Evolutionary conservation across 257 asterid genomes (phyloP).

Genomic region (Verbena officinalis): DNA sequence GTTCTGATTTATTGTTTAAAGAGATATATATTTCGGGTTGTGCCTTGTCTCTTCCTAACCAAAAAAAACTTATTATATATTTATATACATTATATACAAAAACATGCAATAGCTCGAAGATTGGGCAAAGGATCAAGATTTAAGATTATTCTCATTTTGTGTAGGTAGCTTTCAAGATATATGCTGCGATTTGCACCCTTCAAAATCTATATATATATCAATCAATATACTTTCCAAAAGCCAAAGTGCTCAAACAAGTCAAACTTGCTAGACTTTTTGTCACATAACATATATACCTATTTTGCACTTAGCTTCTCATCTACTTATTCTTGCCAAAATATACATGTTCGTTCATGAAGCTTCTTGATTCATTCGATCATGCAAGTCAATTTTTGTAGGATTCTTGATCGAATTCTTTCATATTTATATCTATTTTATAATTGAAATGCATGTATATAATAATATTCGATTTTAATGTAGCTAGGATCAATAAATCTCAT

Average conservation of each 20-base stretch:
- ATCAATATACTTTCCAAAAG: conserved; percentile 63
- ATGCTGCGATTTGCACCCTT: conserved; percentile 28
- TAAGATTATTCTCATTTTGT: conserved; percentile 16
- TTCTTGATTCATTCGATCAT: not conserved
- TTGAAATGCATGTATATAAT: not conserved
- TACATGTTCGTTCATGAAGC: not conserved
- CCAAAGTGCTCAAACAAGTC: conserved; percentile 57
- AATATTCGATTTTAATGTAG: no score
- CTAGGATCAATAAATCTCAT: no score
- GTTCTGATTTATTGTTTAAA: no score
- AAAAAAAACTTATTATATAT: no score
- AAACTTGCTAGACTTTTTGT: conserved; percentile 31
- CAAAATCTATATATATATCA: conserved; percentile 13
- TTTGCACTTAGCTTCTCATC: conserved; percentile 35
- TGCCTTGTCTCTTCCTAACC: no score
- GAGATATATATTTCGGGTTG: no score
- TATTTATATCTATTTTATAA: no score
- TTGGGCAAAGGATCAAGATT: conserved; percentile 66
- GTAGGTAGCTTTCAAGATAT: conserved; percentile 34
- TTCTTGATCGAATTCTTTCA: no score
- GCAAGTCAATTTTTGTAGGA: no score
- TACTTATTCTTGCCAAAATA: conserved; percentile 30
- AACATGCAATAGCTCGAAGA: conserved; percentile 43
- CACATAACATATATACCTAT: not conserved
- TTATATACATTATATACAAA: no score